phyloP scores from a whole-genome alignment of 148 eudicot genomes.

The Arctostaphylos glauca region DNA sequence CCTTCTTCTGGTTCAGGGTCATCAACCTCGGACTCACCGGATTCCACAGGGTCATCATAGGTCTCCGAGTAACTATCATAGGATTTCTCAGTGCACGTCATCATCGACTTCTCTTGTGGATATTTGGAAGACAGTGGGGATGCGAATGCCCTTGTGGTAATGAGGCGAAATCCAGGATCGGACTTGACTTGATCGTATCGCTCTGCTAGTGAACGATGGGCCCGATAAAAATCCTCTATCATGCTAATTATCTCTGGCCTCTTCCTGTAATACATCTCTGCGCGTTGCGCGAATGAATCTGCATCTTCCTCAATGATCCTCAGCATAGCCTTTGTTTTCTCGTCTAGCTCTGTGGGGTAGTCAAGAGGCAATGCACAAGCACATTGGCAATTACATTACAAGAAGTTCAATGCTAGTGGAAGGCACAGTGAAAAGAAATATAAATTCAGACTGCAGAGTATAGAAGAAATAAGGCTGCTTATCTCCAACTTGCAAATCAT shows the following conservation, averaged over 20 bases:
- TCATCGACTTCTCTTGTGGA: constrained; percentile 24
- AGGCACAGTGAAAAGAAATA: neutral
- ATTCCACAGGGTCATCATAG: constrained; percentile 53
- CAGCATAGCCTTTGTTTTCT: constrained; percentile 68
- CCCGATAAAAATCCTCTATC: constrained; percentile 74
- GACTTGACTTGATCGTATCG: constrained; percentile 60
- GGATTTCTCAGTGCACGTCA: constrained; percentile 35
- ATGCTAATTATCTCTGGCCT: constrained; percentile 73
- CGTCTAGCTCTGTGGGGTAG: constrained; percentile 57
- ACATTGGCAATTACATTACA: neutral
- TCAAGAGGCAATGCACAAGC: neutral
- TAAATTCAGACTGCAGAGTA: neutral
- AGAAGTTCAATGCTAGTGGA: neutral
- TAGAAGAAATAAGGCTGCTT: neutral
- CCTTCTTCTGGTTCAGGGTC: constrained; percentile 57
- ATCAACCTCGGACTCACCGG: constrained; percentile 70
- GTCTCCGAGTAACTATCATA: constrained; percentile 59
- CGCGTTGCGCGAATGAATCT: constrained; percentile 85
- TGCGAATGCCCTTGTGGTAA: constrained; percentile 32
- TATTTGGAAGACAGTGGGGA: constrained; percentile 44
- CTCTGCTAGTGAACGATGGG: constrained; percentile 81
- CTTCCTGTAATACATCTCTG: constrained; percentile 93
- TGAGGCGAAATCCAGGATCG: constrained; percentile 45
- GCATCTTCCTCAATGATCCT: constrained; percentile 80
- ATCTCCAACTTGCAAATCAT: neutral